Conservation (phyloP, 2,329 filamentous ascomycete genomes). For the Westerdykella aurantiaca region DNA sequence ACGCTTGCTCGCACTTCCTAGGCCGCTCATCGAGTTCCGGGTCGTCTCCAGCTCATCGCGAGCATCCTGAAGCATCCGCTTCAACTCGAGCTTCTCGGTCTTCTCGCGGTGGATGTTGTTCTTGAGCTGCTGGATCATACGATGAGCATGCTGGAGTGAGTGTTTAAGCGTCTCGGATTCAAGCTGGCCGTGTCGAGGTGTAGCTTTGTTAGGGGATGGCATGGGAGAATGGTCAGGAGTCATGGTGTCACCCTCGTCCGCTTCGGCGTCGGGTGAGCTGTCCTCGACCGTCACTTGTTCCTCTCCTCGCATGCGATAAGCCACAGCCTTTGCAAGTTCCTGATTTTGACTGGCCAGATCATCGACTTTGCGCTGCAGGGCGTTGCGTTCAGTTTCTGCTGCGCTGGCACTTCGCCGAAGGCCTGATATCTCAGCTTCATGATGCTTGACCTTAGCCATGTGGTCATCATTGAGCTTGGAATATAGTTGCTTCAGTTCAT, state of each 20-base stretch:
- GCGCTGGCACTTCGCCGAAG: slow-evolving; percentile 73
- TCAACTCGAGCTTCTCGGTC: slow-evolving; percentile 94
- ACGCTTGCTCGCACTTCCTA: slow-evolving; percentile 48
- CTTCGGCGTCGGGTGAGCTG: slow-evolving; percentile 29
- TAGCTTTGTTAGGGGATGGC: slow-evolving; percentile 82
- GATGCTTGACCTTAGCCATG: slow-evolving; percentile 67
- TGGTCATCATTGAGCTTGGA: slow-evolving; percentile 79
- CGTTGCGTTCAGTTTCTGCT: slow-evolving; percentile 71
- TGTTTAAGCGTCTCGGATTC: slow-evolving; percentile 94
- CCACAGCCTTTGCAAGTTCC: slow-evolving; percentile 79
- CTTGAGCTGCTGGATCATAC: slow-evolving; percentile 93
- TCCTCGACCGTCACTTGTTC: slow-evolving; percentile 59
- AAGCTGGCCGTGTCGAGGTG: slow-evolving; percentile 83
- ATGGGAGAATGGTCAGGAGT: slow-evolving; percentile 90
- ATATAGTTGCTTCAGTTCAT: slow-evolving; percentile 77
- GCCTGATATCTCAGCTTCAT: slow-evolving; percentile 81
- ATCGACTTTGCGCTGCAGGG: slow-evolving; percentile 77
- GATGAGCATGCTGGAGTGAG: slow-evolving; percentile 86
- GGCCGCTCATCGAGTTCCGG: slow-evolving; percentile 46
- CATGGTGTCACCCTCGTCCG: slow-evolving; percentile 53
- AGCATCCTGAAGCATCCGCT: slow-evolving; percentile 89
- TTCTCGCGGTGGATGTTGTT: slow-evolving; percentile 95
- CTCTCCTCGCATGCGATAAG: slow-evolving; percentile 62
- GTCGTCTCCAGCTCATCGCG: slow-evolving; percentile 80
- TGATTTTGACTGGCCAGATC: slow-evolving; percentile 85